These are phyloP conservation scores for Trematosphaeria pertusa DNA, from an alignment of 2,329 filamentous ascomycete genomes.

Conservation along the genomic window DNA sequence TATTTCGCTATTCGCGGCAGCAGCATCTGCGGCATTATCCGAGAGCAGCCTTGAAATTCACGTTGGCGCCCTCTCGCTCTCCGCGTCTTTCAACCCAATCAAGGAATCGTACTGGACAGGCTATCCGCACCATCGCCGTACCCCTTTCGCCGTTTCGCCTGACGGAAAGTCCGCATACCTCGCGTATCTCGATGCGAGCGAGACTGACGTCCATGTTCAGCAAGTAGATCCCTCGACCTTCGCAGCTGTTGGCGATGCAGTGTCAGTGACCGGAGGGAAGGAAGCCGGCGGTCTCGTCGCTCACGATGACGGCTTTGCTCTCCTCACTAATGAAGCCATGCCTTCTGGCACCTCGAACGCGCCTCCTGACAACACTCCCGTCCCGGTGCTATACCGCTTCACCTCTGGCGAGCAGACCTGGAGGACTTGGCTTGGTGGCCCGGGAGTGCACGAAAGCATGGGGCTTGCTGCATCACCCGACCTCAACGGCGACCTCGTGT, in stretches of 20 bases:
- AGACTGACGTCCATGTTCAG: slow-evolving; percentile 64
- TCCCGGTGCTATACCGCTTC: slow-evolving; percentile 67
- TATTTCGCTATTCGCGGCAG: slow-evolving; percentile 43
- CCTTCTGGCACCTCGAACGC: slow-evolving; percentile 59
- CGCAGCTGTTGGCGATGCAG: slow-evolving; percentile 58
- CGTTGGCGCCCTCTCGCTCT: slow-evolving; percentile 56
- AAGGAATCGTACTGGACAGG: slow-evolving; percentile 68
- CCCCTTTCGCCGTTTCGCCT: slow-evolving; percentile 66
- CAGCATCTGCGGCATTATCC: slow-evolving; percentile 45
- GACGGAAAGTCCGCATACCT: slow-evolving; percentile 66
- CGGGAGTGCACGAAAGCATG: slow-evolving; percentile 56
- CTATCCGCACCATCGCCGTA: slow-evolving; percentile 67
- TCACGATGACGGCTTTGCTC: slow-evolving; percentile 68
- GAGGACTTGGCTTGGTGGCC: slow-evolving; percentile 67
- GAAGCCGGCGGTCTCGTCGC: slow-evolving; percentile 67
- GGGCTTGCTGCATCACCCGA: slow-evolving; percentile 62
- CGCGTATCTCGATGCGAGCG: slow-evolving; percentile 65
- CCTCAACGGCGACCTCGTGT: slow-evolving; percentile 69
- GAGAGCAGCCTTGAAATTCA: slow-evolving; percentile 53
- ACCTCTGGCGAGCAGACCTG: slow-evolving; percentile 62
- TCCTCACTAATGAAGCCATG: slow-evolving; percentile 65
- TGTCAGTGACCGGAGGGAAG: slow-evolving; percentile 62
- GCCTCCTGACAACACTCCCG: slow-evolving; percentile 57
- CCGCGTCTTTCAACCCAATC: slow-evolving; percentile 62
- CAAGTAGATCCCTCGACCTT: slow-evolving; percentile 63